Percentiles rank a stretch among this genome's conserved stretches.
Evolutionary conservation across 164 flowering plant species (phyloP).

Genomic region (Pachysandra terminalis): DNA sequence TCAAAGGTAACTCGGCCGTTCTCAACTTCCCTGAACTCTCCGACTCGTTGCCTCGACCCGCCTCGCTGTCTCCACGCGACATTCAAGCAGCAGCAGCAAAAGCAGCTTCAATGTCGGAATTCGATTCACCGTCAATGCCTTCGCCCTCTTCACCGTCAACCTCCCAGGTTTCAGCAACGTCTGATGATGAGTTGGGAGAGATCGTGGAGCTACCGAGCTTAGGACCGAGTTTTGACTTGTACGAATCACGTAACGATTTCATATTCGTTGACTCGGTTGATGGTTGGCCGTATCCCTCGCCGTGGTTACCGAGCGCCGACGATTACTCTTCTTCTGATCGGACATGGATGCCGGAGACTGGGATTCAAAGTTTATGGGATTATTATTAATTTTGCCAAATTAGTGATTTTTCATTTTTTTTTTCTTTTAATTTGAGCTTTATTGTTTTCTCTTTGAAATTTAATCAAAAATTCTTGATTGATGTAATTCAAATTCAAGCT

Average conservation of each 20-base stretch:
- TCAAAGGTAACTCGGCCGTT: no score
- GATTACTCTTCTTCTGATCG: conserved; percentile 20
- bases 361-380: no score
- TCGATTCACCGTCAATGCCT: conserved; percentile 10
- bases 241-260: conserved; percentile 24
- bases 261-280: no score
- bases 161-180: conserved; percentile 19
- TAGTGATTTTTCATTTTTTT: no score
- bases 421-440: no score
- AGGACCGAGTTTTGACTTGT: conserved; percentile 27
- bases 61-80: conserved; percentile 40
- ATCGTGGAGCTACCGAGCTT: conserved; percentile 43
- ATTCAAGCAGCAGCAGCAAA: no score
- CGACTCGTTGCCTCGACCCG: conserved; percentile 36
- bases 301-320: conserved; percentile 32
- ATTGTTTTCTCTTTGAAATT: no score
- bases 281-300: conserved; percentile 32
- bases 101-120: conserved; percentile 43
- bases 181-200: conserved; percentile 31
- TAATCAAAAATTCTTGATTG: no score
- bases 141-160: conserved; percentile 8
- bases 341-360: no score
- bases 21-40: conserved; percentile 52
- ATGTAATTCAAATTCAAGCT: no score
- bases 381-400: no score